Evolutionary conservation across 768 basidiomycete genomes (phyloP), one percentile per base, ranked within the genome.

Genomic region (Lentinula detonsa): DNA sequence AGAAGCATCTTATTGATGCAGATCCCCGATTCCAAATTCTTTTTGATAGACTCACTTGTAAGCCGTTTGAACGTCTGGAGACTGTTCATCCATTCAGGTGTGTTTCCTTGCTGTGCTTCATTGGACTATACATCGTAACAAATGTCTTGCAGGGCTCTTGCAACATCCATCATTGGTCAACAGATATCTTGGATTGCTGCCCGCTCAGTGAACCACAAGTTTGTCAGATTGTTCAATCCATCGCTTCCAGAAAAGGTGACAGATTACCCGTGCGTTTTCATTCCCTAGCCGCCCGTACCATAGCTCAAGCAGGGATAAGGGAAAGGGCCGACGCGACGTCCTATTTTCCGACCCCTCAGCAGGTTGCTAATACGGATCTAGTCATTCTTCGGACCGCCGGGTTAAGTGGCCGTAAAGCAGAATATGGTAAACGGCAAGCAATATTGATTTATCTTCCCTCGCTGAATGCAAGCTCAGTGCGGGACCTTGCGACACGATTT

Each of bases 171-270:
- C 59, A 71, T 93, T 42, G 86, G 83, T 4, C 89, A 90, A 70
- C 90, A 94, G 69, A 90, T 94, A 23, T 92, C 90, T 1, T 93
- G 90, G 90, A 72, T 87, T 48, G 95, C 93, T 10, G 95, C 94
- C 0, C 80, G 90, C 21, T 86, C 91, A 18, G 93, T 96, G 62
- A 85, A 78, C 40, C 89, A 93, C 72, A 84, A 80, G 61, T 96
- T 96, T 72, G 75, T 85, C 54, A 81, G 90, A 28, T 72, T 95
- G 16, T 95, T 84, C 70, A 84, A 93, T 65, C 83, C 85, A 16
- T 77, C 83, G 8, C 74, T 94, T 3, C 89, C 91, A 0, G 91
- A 92, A 71, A 85, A 85, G 61, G 74, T 77, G 42, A 72, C 76
- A 0, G 83, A 86, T 50, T 77, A 81, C 66, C 69, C 72, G 82